Evolutionary conservation across 2,329 filamentous ascomycete genomes (phyloP).

Genomic region (Lasiodiplodia theobromae): DNA sequence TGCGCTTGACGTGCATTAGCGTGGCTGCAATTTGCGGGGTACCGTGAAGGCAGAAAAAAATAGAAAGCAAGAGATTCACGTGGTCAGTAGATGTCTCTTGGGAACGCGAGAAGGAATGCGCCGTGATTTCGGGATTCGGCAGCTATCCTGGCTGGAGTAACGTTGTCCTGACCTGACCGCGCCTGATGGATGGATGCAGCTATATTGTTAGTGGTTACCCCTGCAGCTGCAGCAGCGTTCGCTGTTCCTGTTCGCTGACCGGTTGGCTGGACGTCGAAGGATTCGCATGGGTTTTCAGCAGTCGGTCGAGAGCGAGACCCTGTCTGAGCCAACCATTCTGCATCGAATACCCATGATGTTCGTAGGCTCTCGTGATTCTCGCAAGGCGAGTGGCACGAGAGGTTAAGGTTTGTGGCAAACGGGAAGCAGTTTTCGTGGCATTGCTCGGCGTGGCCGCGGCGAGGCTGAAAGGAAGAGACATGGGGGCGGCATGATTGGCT

Average conservation of each 20-base stretch:
- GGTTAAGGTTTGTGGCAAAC: constrained; percentile 21
- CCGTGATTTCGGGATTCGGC: background rate
- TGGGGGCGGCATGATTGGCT: background rate
- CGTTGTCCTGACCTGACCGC: background rate
- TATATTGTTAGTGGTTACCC: background rate
- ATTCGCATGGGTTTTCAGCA: background rate
- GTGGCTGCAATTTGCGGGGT: constrained; percentile 1
- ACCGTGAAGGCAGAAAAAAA: background rate
- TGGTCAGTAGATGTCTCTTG: constrained; percentile 1
- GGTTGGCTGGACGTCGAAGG: background rate
- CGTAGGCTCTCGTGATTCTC: constrained; percentile 3
- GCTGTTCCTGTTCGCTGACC: background rate
- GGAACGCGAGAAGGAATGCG: background rate
- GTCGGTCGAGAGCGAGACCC: background rate
- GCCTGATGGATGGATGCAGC: background rate
- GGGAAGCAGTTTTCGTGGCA: constrained; percentile 5
- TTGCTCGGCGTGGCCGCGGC: background rate
- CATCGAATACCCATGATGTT: background rate
- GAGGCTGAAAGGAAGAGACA: background rate
- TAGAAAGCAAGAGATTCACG: background rate
- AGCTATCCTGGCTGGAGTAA: background rate
- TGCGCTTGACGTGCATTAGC: constrained; percentile 21
- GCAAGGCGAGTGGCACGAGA: background rate
- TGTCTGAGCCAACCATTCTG: background rate
- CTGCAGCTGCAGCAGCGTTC: background rate